Percentiles rank a stretch among this genome's conserved stretches.
These are phyloP conservation scores for Naganishia albida DNA, from an alignment of 1,284 basidiomycete species.

Conservation along the genomic window DNA sequence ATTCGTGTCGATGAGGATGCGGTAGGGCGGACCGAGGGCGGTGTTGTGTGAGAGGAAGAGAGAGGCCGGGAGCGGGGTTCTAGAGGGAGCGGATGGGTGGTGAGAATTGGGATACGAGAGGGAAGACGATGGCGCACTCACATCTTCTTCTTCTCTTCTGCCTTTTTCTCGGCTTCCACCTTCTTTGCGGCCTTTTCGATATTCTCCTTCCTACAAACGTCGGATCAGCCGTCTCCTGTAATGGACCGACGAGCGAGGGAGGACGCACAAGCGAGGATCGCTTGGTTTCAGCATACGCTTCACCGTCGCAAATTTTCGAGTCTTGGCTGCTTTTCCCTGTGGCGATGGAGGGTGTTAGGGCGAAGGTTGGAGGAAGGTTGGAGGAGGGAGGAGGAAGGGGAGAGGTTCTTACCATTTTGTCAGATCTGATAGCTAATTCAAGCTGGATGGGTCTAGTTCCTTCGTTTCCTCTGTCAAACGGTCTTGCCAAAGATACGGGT, in stretches of 20 bases:
- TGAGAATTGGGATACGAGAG: not conserved
- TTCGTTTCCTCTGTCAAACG: too few relatives aligned
- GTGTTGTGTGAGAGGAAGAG: slow-evolving; percentile 96
- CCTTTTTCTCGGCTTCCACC: slow-evolving; percentile 54
- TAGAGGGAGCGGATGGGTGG: slow-evolving; percentile 45
- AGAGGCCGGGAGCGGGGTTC: slow-evolving; percentile 79
- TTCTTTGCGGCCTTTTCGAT: slow-evolving; percentile 57
- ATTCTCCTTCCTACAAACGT: slow-evolving; percentile 55
- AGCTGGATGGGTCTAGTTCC: too few relatives aligned
- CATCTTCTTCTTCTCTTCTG: slow-evolving; percentile 55
- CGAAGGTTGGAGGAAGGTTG: not conserved
- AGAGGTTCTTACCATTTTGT: too few relatives aligned
- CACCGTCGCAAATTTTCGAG: slow-evolving; percentile 89
- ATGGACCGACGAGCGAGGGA: slow-evolving; percentile 1
- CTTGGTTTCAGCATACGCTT: slow-evolving; percentile 95
- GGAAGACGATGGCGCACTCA: slow-evolving; percentile 37
- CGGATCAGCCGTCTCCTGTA: not conserved
- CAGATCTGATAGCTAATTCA: too few relatives aligned
- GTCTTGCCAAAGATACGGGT: too few relatives aligned
- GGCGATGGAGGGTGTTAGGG: too few relatives aligned
- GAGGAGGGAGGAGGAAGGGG: not conserved
- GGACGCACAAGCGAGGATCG: slow-evolving; percentile 82
- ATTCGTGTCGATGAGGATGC: slow-evolving; percentile 97
- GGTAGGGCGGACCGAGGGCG: slow-evolving; percentile 93
- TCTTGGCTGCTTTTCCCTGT: slow-evolving; percentile 93